Percentiles rank a stretch among this genome's conserved stretches.
Conservation (phyloP, 108 stramenopile species). For the Phaeodactylum tricornutum region DNA sequence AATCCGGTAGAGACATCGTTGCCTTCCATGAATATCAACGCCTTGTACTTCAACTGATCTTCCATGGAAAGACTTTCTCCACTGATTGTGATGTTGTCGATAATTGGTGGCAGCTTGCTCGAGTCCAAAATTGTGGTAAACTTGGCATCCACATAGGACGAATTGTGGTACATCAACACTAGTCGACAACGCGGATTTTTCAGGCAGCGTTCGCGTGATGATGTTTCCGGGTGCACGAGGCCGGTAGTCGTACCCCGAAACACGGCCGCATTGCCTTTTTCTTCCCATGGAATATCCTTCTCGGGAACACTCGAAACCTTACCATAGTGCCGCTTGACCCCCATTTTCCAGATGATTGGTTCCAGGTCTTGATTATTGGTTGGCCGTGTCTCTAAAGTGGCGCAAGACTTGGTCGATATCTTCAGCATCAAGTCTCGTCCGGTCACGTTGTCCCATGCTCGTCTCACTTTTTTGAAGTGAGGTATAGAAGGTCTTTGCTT, state of each 20-base stretch:
- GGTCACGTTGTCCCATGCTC: too few relatives aligned
- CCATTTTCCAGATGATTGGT: slow-evolving; percentile 12
- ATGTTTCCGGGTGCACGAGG: neutral
- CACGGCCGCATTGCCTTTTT: slow-evolving; percentile 9
- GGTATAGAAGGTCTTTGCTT: neutral
- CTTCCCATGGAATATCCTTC: slow-evolving; percentile 14
- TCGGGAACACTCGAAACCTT: neutral
- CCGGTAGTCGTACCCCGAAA: slow-evolving; percentile 10
- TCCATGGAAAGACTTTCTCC: slow-evolving; percentile 17
- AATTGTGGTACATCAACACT: slow-evolving; percentile 4
- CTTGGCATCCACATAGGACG: slow-evolving; percentile 7
- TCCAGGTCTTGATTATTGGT: too few relatives aligned
- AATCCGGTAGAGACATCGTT: slow-evolving; percentile 54
- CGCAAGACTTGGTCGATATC: too few relatives aligned
- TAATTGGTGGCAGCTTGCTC: slow-evolving; percentile 14
- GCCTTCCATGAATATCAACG: slow-evolving; percentile 28
- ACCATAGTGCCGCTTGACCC: slow-evolving; percentile 7
- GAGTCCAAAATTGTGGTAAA: neutral
- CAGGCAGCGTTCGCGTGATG: neutral
- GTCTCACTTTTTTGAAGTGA: too few relatives aligned
- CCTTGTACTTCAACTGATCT: slow-evolving; percentile 31
- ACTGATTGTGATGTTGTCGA: slow-evolving; percentile 19
- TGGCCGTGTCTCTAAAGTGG: too few relatives aligned
- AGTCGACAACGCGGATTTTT: slow-evolving; percentile 5
- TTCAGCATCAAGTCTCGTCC: too few relatives aligned